A percentile compares a stretch with the other conserved stretches of the same genome.
Conservation (phyloP, 2,329 filamentous ascomycete species). For the Colletotrichum tofieldiae region DNA sequence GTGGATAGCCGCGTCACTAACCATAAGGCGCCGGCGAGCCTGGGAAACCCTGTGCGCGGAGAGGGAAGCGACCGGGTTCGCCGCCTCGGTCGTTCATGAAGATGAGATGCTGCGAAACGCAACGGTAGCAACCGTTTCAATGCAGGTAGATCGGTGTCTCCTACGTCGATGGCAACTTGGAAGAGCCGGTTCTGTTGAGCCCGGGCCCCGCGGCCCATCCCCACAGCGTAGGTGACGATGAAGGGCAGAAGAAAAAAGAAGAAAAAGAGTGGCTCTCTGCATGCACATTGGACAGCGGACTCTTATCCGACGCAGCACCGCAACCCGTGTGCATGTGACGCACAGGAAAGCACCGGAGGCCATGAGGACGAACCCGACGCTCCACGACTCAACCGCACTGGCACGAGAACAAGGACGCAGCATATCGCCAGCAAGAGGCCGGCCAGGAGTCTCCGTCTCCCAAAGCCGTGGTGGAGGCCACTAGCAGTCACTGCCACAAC, state of each 20-base stretch:
- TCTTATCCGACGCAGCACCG: neutral
- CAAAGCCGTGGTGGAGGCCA: conserved; percentile 16
- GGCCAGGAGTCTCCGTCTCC: neutral
- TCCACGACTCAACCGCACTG: neutral
- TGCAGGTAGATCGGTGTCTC: conserved; percentile 7
- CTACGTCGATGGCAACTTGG: neutral
- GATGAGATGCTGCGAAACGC: conserved; percentile 26
- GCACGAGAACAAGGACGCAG: neutral
- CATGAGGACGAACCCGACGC: neutral
- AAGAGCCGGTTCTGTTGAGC: neutral
- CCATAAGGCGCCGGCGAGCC: conserved; percentile 13
- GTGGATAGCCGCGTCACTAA: conserved; percentile 34
- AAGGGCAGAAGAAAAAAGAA: neutral
- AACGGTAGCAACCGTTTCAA: conserved; percentile 29
- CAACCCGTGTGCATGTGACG: conserved; percentile 4
- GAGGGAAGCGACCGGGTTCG: neutral
- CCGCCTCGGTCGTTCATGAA: conserved; percentile 19
- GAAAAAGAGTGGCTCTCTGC: neutral
- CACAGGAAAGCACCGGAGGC: neutral
- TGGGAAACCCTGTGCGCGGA: conserved; percentile 8
- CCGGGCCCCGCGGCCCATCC: neutral
- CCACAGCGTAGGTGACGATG: neutral
- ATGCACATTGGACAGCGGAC: conserved; percentile 2
- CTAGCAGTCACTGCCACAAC: conserved; percentile 33
- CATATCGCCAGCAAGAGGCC: neutral